These are phyloP conservation scores for Hericium coralloides DNA, from an alignment of 768 basidiomycete species.

Conservation along the genomic window DNA sequence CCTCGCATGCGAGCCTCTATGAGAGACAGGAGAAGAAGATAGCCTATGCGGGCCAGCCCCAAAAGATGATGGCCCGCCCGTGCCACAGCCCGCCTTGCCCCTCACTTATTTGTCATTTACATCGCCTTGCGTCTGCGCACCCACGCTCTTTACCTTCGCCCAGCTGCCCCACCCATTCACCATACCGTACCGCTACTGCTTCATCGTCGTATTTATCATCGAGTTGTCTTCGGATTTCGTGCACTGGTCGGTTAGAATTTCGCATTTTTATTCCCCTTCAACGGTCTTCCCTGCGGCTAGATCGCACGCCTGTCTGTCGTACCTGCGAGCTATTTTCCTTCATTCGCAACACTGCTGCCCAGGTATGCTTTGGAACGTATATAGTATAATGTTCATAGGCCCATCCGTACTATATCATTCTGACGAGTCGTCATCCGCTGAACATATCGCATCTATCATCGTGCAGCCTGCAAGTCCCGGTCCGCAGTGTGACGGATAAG, in stretches of 20 bases:
- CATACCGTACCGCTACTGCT: background rate
- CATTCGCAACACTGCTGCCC: background rate
- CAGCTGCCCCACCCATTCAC: background rate
- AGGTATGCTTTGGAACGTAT: background rate
- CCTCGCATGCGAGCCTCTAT: background rate
- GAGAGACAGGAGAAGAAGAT: background rate
- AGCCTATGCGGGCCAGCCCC: background rate
- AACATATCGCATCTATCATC: background rate
- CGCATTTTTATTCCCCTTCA: background rate
- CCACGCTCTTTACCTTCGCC: background rate
- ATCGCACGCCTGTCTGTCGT: background rate
- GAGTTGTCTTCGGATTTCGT: background rate
- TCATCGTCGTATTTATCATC: background rate
- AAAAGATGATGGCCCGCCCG: background rate
- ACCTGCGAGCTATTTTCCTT: background rate
- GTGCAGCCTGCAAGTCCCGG: background rate
- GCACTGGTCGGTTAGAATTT: background rate
- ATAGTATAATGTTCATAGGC: background rate
- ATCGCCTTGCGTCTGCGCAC: background rate
- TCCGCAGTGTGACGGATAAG: background rate
- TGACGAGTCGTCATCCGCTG: background rate
- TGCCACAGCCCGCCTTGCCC: background rate
- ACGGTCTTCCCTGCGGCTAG: background rate
- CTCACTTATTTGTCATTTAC: background rate
- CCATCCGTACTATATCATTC: background rate